These are phyloP conservation scores for Eucalyptus dawsonii DNA, from an alignment of 345 rosid species.

Conservation along the genomic window DNA sequence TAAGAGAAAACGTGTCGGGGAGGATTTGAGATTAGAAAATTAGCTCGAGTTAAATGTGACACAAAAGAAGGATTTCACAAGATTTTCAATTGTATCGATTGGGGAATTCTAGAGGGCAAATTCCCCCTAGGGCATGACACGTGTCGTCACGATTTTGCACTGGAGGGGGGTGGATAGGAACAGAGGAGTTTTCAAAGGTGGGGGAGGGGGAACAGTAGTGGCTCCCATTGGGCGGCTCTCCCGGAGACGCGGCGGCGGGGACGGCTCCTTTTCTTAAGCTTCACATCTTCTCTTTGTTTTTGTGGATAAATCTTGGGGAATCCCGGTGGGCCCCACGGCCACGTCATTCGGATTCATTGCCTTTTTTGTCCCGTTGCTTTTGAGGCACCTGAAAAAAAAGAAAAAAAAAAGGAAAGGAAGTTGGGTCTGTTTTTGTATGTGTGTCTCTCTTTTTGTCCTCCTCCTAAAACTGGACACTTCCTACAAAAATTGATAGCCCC, in stretches of 20 bases:
- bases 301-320: background rate
- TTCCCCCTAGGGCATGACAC: background rate
- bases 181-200: background rate
- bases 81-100: background rate
- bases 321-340: background rate
- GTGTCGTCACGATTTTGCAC: background rate
- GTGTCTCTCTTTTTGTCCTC: background rate
- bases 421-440: background rate
- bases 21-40: background rate
- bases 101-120: accelerated
- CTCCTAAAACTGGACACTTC: background rate
- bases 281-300: background rate
- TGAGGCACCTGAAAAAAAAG: background rate
- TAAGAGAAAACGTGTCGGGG: background rate
- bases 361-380: background rate
- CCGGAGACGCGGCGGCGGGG: background rate
- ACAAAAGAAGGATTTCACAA: accelerated
- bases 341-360: background rate
- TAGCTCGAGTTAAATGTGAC: background rate
- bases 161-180: background rate
- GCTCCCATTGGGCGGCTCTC: background rate
- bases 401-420: background rate
- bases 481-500: background rate
- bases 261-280: background rate
- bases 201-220: background rate